Conservation (phyloP, 2,329 filamentous ascomycete species). For the Colletotrichum zoysiae region DNA sequence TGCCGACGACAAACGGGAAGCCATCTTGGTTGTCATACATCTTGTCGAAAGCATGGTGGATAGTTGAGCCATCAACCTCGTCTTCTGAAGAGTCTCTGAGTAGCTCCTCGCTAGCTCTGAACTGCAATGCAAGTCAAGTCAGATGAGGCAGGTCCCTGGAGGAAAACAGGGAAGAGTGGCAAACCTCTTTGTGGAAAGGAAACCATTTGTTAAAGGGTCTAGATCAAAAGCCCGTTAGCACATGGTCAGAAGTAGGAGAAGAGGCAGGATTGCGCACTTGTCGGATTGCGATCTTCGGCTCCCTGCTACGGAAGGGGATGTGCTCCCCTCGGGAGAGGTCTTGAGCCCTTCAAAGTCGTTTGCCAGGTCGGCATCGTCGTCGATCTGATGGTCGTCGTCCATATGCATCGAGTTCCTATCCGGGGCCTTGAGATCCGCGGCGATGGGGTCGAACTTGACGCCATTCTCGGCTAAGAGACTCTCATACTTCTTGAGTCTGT, state of each 20-base stretch:
- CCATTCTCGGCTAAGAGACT: slow-evolving; percentile 73
- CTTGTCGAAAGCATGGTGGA: slow-evolving; percentile 70
- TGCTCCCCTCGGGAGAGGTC: slow-evolving; percentile 62
- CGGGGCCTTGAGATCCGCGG: slow-evolving; percentile 60
- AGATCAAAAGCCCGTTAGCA: slow-evolving; percentile 14
- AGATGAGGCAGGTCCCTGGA: slow-evolving; percentile 4
- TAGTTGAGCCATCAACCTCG: slow-evolving; percentile 66
- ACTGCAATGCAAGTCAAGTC: slow-evolving; percentile 52
- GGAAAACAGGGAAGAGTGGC: not conserved
- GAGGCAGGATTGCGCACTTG: slow-evolving; percentile 44
- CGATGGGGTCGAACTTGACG: slow-evolving; percentile 76
- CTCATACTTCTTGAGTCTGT: slow-evolving; percentile 78
- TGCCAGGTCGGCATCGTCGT: slow-evolving; percentile 69
- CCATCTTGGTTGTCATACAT: slow-evolving; percentile 69
- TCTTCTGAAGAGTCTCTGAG: slow-evolving; percentile 69
- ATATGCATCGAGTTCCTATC: slow-evolving; percentile 35
- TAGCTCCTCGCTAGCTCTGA: slow-evolving; percentile 62
- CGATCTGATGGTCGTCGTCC: slow-evolving; percentile 45
- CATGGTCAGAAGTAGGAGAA: slow-evolving; percentile 3
- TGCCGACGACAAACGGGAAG: slow-evolving; percentile 69
- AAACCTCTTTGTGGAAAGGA: slow-evolving; percentile 65
- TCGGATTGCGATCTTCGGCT: slow-evolving; percentile 44
- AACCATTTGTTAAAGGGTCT: slow-evolving; percentile 60
- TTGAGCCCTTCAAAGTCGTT: slow-evolving; percentile 67
- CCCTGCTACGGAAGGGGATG: slow-evolving; percentile 49